These are phyloP conservation scores for Candida sanyaensis DNA, from an alignment of 1,139 yeast genomes.

Conservation along the genomic window DNA sequence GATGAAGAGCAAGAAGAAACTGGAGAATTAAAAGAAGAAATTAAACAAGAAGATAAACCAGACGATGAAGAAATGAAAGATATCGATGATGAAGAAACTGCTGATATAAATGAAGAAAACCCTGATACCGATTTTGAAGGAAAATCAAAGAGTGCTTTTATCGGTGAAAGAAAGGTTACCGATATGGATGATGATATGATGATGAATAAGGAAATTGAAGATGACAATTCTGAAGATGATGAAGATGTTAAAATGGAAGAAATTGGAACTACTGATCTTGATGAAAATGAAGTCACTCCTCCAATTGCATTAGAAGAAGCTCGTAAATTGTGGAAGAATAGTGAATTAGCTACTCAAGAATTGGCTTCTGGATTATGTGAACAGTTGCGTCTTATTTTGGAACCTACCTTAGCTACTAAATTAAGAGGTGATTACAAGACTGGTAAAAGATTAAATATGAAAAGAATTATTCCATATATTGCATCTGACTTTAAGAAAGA, in stretches of 20 bases:
- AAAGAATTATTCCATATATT: slow-evolving; percentile 94
- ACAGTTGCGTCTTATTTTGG: slow-evolving; percentile 87
- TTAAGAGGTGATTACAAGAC: slow-evolving; percentile 95
- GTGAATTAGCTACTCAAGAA: slow-evolving; percentile 84
- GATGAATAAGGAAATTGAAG: slow-evolving; percentile 20
- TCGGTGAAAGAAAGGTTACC: slow-evolving; percentile 55
- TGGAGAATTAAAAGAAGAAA: slow-evolving; percentile 21
- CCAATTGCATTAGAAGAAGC: slow-evolving; percentile 65
- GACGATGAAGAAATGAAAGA: slow-evolving; percentile 19
- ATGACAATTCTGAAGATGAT: slow-evolving; percentile 13
- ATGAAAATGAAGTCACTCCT: slow-evolving; percentile 32
- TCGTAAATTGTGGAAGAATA: slow-evolving; percentile 74
- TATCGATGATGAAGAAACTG: slow-evolving; percentile 22
- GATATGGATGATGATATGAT: slow-evolving; percentile 32
- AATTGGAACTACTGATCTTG: slow-evolving; percentile 27
- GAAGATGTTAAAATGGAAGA: slow-evolving; percentile 20
- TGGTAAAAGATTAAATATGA: slow-evolving; percentile 96
- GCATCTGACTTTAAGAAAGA: slow-evolving; percentile 98
- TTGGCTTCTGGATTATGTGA: slow-evolving; percentile 87
- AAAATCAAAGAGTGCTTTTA: slow-evolving; percentile 52
- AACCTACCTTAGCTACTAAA: slow-evolving; percentile 94
- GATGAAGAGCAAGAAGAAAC: slow-evolving; percentile 22
- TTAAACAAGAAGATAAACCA: slow-evolving; percentile 23
- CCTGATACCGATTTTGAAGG: slow-evolving; percentile 52
- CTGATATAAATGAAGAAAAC: slow-evolving; percentile 18